Base-by-base conservation (phyloP, 257 asterid genomes). In the Primulina tabacum region DNA sequence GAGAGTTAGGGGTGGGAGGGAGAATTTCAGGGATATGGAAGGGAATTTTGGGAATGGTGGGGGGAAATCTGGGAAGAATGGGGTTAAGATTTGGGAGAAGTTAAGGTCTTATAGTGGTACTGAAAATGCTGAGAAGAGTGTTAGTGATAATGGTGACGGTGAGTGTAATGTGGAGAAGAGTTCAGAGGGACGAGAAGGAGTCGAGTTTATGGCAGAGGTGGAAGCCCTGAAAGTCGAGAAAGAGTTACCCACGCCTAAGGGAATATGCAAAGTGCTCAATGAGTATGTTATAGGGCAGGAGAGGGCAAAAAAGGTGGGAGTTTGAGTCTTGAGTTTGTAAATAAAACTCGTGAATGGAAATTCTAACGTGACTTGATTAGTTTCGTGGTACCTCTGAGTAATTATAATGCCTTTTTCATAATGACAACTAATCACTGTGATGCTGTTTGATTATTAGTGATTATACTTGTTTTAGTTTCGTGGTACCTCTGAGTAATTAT, bases 241-340 rank as follows among this genome's bases (percentile, higher is more conserved):
- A 65, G 86, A 74, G 71, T 71, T 92, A 75, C 95, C 87, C 1
- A 89, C 96, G 8, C 97, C 98, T 1, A 92, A 88, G 83, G 95
- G 88, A 88, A 92, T 92, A 78, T 82, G 87, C 34, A 87, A 82
- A 81, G 88, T 77, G 78, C 96, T 92, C 65, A 83, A 82, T 79
- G 87, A 83, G 71, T 92, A 79, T 81, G 98, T 89, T 68, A 78
- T 89, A 53, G 98, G 96, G 76, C 98, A 92, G 80, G 90, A 88
- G 69, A 83, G 63, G 79, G 97, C 96, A 11, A 89, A 92, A 71
- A 92, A 92, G 98, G 98, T 89, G 59, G 26, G 73, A 21, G 21
- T 68, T 65, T 8, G 52, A 11, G 62, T 55, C 24, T 37, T 50
- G 62, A 30, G 30, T 67, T 67, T 58, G 14, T 20, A 9, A 43